phyloP scores from a whole-genome alignment of 2,329 filamentous ascomycete species.

The Torrubiellomyces zombiae region DNA sequence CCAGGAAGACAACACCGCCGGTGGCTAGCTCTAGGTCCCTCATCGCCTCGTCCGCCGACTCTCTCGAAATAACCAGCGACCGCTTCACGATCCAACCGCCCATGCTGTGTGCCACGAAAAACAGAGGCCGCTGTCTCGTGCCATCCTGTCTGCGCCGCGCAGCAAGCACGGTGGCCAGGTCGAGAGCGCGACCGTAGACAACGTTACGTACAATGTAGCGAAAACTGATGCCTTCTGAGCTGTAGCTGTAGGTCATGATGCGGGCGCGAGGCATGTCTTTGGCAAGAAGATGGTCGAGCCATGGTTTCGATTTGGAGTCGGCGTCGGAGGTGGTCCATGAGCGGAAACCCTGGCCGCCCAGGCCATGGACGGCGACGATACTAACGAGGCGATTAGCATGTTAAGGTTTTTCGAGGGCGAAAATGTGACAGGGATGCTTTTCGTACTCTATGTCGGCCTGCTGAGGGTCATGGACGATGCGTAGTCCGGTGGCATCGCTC shows the following conservation, averaged over 20 bases:
- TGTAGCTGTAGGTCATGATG: slow-evolving; percentile 12
- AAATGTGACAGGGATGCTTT: neutral
- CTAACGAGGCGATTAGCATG: slow-evolving; percentile 3
- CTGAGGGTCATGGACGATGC: slow-evolving; percentile 8
- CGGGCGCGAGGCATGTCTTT: slow-evolving; percentile 10
- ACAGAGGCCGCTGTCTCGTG: slow-evolving; percentile 8
- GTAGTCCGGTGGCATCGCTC: slow-evolving; percentile 7
- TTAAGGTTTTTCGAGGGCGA: neutral
- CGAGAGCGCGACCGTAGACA: slow-evolving; percentile 9
- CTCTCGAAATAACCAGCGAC: slow-evolving; percentile 12
- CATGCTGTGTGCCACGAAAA: slow-evolving; percentile 12
- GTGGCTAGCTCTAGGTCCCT: slow-evolving; percentile 11
- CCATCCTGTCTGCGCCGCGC: slow-evolving; percentile 6
- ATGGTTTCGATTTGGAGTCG: slow-evolving; percentile 8
- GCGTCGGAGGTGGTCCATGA: slow-evolving; percentile 10
- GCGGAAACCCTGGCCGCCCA: slow-evolving; percentile 10
- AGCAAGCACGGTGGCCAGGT: slow-evolving; percentile 9
- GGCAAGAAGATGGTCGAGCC: slow-evolving; percentile 10
- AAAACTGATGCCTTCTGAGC: slow-evolving; percentile 8
- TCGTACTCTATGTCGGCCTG: slow-evolving; percentile 11
- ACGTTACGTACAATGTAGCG: slow-evolving; percentile 10
- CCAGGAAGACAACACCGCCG: slow-evolving; percentile 12
- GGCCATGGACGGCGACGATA: slow-evolving; percentile 12
- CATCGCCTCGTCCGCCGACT: slow-evolving; percentile 8
- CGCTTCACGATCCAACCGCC: slow-evolving; percentile 14